These are phyloP conservation scores for Nepenthes mirabilis DNA, from an alignment of 148 eudicot genomes.

Conservation along the genomic window DNA sequence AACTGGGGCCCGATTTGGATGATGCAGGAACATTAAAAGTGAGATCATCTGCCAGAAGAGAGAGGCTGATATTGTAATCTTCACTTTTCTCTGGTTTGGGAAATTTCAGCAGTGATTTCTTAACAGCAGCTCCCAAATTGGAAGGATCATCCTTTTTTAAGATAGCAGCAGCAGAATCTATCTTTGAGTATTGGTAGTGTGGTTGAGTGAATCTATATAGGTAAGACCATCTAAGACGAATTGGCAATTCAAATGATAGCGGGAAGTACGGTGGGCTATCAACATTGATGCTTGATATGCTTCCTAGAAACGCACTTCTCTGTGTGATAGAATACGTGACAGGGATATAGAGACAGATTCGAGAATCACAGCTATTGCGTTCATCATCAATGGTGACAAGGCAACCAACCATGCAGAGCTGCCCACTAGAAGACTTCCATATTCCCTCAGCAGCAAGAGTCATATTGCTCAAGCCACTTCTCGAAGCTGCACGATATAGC, in stretches of 20 bases:
- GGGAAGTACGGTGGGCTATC: slow-evolving; percentile 42
- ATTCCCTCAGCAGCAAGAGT: slow-evolving; percentile 76
- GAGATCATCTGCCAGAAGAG: slow-evolving; percentile 75
- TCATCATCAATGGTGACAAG: slow-evolving; percentile 29
- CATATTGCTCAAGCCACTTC: slow-evolving; percentile 68
- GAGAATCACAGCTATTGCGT: slow-evolving; percentile 38
- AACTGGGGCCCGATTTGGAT: slow-evolving; percentile 33
- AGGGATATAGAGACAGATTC: slow-evolving; percentile 66
- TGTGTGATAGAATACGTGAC: slow-evolving; percentile 62
- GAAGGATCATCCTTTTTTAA: slow-evolving; percentile 76
- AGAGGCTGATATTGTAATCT: slow-evolving; percentile 26
- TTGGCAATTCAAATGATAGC: slow-evolving; percentile 46
- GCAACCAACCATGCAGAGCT: slow-evolving; percentile 94
- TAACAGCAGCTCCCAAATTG: slow-evolving; percentile 44
- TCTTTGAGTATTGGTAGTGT: slow-evolving; percentile 58
- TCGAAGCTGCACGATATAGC: slow-evolving; percentile 34
- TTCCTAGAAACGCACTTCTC: slow-evolving; percentile 55
- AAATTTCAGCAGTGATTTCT: slow-evolving; percentile 52
- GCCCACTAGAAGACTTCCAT: slow-evolving; percentile 82
- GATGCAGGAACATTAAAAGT: slow-evolving; percentile 51
- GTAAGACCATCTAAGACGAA: slow-evolving; percentile 29
- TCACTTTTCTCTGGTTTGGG: slow-evolving; percentile 60
- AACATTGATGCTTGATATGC: slow-evolving; percentile 44
- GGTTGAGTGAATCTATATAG: slow-evolving; percentile 31
- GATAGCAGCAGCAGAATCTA: slow-evolving; percentile 33